Conservation (phyloP, 2,329 filamentous ascomycete genomes). For the Drechslerella stenobrocha region DNA sequence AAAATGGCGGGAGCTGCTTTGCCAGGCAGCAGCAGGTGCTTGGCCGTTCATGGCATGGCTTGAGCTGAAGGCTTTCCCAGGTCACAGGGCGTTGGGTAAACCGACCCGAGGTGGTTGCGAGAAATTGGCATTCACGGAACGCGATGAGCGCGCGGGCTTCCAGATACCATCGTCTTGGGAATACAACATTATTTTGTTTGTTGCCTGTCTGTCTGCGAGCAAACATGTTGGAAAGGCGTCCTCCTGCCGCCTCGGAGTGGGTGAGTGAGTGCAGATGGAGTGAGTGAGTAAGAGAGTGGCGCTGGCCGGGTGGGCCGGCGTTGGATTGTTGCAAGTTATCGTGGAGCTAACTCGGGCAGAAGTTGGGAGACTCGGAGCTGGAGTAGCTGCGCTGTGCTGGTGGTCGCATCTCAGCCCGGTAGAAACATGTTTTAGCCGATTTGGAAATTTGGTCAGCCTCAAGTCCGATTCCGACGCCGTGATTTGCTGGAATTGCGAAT, state of each 20-base stretch:
- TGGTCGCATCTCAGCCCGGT: constrained; percentile 7
- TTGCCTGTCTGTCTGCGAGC: constrained; percentile 1
- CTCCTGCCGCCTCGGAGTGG: not conserved
- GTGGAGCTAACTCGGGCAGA: no score
- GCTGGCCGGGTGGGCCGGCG: not conserved
- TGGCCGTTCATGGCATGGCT: constrained; percentile 30
- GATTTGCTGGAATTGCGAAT: constrained; percentile 38
- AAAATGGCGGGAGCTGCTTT: constrained; percentile 2
- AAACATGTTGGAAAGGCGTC: not conserved
- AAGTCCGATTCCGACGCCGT: constrained; percentile 9
- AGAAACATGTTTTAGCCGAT: constrained; percentile 9
- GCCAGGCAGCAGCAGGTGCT: constrained; percentile 22
- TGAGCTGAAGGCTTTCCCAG: constrained; percentile 9
- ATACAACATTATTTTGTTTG: no score
- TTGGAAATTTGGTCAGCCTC: constrained; percentile 9
- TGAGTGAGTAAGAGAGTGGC: not conserved
- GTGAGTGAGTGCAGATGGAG: not conserved
- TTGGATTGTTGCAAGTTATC: constrained; percentile 45
- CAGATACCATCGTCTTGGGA: constrained; percentile 34
- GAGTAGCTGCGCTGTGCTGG: constrained; percentile 1
- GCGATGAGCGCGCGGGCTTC: constrained; percentile 16
- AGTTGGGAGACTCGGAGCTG: constrained; percentile 1
- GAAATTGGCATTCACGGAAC: constrained; percentile 13
- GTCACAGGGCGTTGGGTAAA: constrained; percentile 42
- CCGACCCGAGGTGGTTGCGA: constrained; percentile 17